Evolutionary conservation across 2,329 filamentous ascomycete species (phyloP).

Genomic region (Lithohypha guttulata): DNA sequence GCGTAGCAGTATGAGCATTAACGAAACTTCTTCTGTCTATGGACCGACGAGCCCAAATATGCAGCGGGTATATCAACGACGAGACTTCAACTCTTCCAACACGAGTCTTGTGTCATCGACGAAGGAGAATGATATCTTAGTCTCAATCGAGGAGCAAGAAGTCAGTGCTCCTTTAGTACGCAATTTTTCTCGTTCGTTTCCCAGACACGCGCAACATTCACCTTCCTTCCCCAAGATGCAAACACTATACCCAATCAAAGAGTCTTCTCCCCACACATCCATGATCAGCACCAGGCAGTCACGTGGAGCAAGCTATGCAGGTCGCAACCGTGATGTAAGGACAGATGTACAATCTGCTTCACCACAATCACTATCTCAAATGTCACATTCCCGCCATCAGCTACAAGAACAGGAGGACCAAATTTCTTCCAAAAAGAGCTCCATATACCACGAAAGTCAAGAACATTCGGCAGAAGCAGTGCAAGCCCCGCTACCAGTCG

Average conservation of each 20-base stretch:
- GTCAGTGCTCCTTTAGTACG: background rate
- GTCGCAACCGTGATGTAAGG: background rate
- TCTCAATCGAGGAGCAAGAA: background rate
- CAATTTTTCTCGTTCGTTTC: conserved; percentile 8
- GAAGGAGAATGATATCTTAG: conserved; percentile 2
- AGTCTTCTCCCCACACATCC: conserved; percentile 17
- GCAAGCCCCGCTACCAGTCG: background rate
- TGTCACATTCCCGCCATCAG: background rate
- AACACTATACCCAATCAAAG: conserved; percentile 18
- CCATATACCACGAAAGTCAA: background rate
- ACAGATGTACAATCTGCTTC: background rate
- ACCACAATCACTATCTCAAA: background rate
- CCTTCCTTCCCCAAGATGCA: conserved; percentile 3
- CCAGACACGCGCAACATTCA: conserved; percentile 1
- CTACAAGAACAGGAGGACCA: background rate
- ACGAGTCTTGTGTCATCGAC: background rate
- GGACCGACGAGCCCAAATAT: background rate
- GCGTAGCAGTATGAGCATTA: conserved; percentile 2
- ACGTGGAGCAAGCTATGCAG: conserved; percentile 4
- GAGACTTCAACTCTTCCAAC: background rate
- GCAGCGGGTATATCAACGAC: background rate
- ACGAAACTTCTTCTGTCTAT: conserved; percentile 2
- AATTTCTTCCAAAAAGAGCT: background rate
- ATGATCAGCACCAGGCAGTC: conserved; percentile 12
- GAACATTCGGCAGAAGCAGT: background rate